Percentiles rank a stretch among this genome's conserved stretches.
These are phyloP conservation scores for Strobilomyces echinocephalus DNA, from an alignment of 768 basidiomycete species.

Conservation along the genomic window DNA sequence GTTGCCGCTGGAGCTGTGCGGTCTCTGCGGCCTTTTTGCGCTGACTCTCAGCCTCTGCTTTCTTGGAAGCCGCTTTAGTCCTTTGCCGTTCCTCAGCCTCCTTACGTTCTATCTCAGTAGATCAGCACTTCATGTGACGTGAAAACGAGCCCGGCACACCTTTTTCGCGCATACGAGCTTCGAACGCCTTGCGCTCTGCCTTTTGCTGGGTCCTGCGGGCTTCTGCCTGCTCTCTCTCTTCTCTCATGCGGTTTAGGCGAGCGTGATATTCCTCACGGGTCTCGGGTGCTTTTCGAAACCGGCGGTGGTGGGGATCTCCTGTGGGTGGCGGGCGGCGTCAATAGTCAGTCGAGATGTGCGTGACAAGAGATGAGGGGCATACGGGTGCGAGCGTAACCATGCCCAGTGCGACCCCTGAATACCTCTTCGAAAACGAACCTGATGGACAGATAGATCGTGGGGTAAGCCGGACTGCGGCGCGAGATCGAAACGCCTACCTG, in stretches of 20 bases:
- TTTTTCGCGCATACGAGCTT: slow-evolving; percentile 45
- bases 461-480: slow-evolving; percentile 1
- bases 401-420: slow-evolving; percentile 34
- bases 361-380: slow-evolving; percentile 14
- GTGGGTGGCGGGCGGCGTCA: slow-evolving; percentile 2
- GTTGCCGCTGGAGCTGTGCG: slow-evolving; percentile 42
- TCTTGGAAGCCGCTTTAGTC: slow-evolving; percentile 50
- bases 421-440: slow-evolving; percentile 50
- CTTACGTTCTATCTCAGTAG: slow-evolving; percentile 36
- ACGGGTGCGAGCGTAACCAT: slow-evolving; percentile 27
- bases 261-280: slow-evolving; percentile 49
- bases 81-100: slow-evolving; percentile 57
- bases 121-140: slow-evolving; percentile 12
- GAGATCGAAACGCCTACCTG: slow-evolving; percentile 31
- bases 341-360: slow-evolving; percentile 6
- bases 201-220: slow-evolving; percentile 44
- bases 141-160: slow-evolving; percentile 32
- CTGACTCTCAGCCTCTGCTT: slow-evolving; percentile 46
- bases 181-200: slow-evolving; percentile 42
- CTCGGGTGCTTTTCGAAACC: slow-evolving; percentile 32
- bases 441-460: neutral
- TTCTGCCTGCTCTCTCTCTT: slow-evolving; percentile 53
- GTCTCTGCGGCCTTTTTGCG: slow-evolving; percentile 46
- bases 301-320: slow-evolving; percentile 21
- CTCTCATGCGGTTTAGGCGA: slow-evolving; percentile 44